These are phyloP conservation scores for Aureobasidium sp. DNA, from an alignment of 2,329 filamentous ascomycete genomes.

Conservation along the genomic window DNA sequence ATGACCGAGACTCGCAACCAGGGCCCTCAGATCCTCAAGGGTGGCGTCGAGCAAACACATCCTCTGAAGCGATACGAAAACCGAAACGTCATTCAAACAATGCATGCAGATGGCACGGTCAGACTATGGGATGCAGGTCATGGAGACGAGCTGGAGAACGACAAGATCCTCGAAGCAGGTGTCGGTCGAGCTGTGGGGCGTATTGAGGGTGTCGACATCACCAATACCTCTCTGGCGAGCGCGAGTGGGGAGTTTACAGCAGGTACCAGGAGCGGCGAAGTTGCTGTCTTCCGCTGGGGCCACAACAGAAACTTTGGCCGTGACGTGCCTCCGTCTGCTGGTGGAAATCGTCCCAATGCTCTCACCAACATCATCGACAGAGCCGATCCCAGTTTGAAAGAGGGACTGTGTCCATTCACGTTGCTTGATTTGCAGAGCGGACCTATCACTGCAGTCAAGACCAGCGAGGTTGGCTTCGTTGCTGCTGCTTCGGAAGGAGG, in stretches of 20 bases:
- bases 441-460: constrained; percentile 67
- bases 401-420: constrained; percentile 72
- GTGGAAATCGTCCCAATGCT: constrained; percentile 42
- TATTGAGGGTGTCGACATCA: constrained; percentile 69
- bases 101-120: constrained; percentile 87
- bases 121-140: constrained; percentile 89
- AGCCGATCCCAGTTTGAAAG: constrained; percentile 65
- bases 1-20: constrained; percentile 78
- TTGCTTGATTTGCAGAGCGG: constrained; percentile 81
- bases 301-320: constrained; percentile 65
- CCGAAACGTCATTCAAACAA: constrained; percentile 76
- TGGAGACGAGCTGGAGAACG: constrained; percentile 88
- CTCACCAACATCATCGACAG: constrained; percentile 68
- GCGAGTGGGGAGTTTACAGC: constrained; percentile 77
- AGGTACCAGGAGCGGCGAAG: constrained; percentile 75
- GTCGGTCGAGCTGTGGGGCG: constrained; percentile 73
- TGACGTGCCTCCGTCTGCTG: constrained; percentile 45
- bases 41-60: constrained; percentile 66
- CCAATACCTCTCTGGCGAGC: constrained; percentile 72
- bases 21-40: constrained; percentile 70
- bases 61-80: constrained; percentile 71
- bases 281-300: constrained; percentile 84
- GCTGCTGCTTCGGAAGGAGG: constrained; percentile 81
- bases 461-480: constrained; percentile 91
- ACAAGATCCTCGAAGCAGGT: constrained; percentile 73